A percentile compares a stretch with the other conserved stretches of the same genome.
These are phyloP conservation scores for Populus alba DNA, from an alignment of 345 rosid species.

Conservation along the genomic window DNA sequence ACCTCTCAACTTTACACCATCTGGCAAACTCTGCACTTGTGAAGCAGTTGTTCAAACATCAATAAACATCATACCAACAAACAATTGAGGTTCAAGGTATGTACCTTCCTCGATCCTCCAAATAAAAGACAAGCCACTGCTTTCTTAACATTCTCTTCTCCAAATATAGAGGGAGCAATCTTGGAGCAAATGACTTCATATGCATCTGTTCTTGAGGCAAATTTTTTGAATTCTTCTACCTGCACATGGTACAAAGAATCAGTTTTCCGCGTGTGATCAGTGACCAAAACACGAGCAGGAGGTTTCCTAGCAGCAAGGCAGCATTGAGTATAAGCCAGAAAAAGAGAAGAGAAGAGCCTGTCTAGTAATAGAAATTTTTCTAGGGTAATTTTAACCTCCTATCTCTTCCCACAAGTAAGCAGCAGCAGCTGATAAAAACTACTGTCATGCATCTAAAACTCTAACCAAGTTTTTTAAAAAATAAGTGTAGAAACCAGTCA, in stretches of 20 bases:
- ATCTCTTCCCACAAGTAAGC: background rate
- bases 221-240: conserved; percentile 87
- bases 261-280: background rate
- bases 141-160: conserved; percentile 83
- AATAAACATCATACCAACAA: conserved; percentile 1
- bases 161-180: conserved; percentile 93
- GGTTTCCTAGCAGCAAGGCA: background rate
- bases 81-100: background rate
- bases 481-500: background rate
- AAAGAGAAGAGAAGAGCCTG: background rate
- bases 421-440: background rate
- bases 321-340: background rate
- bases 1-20: conserved; percentile 92
- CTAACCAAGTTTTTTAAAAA: background rate
- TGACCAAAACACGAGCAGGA: background rate
- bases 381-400: background rate
- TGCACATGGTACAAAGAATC: conserved; percentile 22
- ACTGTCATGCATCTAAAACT: background rate
- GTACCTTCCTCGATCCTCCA: conserved; percentile 94
- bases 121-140: conserved; percentile 93
- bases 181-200: conserved; percentile 64
- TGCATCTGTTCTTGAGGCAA: conserved; percentile 61
- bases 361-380: background rate
- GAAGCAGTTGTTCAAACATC: conserved; percentile 8
- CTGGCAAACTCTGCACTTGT: conserved; percentile 62